Conservation (phyloP, 2,329 filamentous ascomycete species). For the Hypomyces rosellus region DNA sequence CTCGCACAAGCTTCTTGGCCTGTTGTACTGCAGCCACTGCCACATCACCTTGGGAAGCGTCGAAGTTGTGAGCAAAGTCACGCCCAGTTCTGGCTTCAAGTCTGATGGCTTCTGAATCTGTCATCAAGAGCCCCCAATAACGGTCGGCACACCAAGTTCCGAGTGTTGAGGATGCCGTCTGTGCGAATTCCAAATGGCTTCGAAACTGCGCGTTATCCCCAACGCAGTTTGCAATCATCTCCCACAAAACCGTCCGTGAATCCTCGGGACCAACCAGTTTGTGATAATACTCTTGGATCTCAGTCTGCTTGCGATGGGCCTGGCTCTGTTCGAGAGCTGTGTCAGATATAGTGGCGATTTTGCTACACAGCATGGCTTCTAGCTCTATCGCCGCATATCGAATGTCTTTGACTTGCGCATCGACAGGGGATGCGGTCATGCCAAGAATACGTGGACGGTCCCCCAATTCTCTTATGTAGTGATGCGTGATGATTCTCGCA, state of each 20-base stretch:
- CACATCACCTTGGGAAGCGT: slow-evolving; percentile 29
- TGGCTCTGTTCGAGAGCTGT: slow-evolving; percentile 23
- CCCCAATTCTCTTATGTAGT: slow-evolving; percentile 54
- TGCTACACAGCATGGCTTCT: slow-evolving; percentile 69
- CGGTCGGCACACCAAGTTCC: slow-evolving; percentile 81
- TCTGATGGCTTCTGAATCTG: slow-evolving; percentile 54
- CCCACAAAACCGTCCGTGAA: slow-evolving; percentile 60
- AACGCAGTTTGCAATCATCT: slow-evolving; percentile 43
- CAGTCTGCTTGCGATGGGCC: slow-evolving; percentile 35
- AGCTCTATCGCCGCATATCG: slow-evolving; percentile 63
- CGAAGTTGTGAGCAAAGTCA: slow-evolving; percentile 19
- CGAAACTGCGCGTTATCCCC: slow-evolving; percentile 41
- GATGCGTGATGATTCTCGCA: slow-evolving; percentile 82
- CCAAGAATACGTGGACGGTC: slow-evolving; percentile 74
- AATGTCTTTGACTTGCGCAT: slow-evolving; percentile 66
- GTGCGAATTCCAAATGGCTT: slow-evolving; percentile 53
- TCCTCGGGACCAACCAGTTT: slow-evolving; percentile 34
- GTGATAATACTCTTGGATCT: slow-evolving; percentile 41
- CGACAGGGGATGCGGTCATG: slow-evolving; percentile 95
- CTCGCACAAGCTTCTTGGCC: slow-evolving; percentile 50
- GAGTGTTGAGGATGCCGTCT: slow-evolving; percentile 56
- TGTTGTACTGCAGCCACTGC: slow-evolving; percentile 52
- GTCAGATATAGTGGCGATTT: slow-evolving; percentile 67
- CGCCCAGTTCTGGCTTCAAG: slow-evolving; percentile 51
- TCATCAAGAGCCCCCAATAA: slow-evolving; percentile 67